Evolutionary conservation across 225 moss, liverwort and hornwort genomes (phyloP).

Genomic region (Polytrichum formosum): DNA sequence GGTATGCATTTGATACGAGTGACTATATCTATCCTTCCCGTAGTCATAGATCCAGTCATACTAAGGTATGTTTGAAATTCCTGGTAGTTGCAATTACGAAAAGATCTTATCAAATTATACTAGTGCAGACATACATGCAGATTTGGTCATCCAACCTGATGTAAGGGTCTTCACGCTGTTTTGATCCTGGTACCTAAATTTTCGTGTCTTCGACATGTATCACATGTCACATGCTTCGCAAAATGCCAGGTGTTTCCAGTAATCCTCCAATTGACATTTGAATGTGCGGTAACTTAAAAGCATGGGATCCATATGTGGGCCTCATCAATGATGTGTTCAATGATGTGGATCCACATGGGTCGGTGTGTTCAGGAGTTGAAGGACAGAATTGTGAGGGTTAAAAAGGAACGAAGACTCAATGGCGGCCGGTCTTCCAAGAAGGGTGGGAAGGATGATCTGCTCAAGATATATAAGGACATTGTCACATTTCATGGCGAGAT

Average conservation of each 20-base stretch:
- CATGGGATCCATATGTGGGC: background rate
- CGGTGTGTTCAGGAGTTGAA: conserved; percentile 39
- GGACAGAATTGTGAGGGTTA: conserved; percentile 52
- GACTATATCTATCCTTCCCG: background rate
- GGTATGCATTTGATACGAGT: conserved; percentile 27
- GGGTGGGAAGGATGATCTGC: conserved; percentile 43
- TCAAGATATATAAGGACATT: conserved; percentile 55
- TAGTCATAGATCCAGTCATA: background rate
- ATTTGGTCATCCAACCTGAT: no score
- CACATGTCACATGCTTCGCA: no score
- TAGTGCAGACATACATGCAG: no score
- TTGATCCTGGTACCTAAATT: no score
- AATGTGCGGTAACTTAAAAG: background rate
- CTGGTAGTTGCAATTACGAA: no score
- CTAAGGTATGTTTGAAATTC: no score
- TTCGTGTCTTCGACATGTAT: no score
- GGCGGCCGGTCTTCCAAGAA: conserved; percentile 14
- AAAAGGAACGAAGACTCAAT: conserved; percentile 35
- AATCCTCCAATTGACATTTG: background rate
- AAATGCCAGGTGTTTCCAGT: no score
- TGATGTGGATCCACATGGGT: no score
- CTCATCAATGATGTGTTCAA: no score
- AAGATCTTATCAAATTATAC: no score
- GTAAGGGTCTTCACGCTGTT: no score
- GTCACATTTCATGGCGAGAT: conserved; percentile 67